Evolutionary conservation across 2,329 filamentous ascomycete species (phyloP), one percentile per base, ranked within the genome.

Genomic region (Fusarium burgessii): DNA sequence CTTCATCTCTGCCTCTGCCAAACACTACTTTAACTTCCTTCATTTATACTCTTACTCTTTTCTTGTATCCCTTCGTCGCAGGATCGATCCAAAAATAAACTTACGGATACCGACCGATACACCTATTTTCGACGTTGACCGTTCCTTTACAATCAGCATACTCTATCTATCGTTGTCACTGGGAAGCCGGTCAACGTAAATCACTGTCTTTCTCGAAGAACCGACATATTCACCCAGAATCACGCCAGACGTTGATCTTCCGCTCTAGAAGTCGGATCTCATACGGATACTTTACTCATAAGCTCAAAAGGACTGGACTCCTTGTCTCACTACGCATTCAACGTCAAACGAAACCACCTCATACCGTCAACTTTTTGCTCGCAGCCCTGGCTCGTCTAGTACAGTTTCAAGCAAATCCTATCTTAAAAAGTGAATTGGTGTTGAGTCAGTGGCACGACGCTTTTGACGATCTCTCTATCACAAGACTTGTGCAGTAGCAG

Each of bases 121-220:
- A 67, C 55, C 68, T 58, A 49, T 66, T 72, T 72, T 71, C 71
- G 74, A 78, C 75, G 72, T 78, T 77, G 77, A 77, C 57, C 76
- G 73, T 77, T 78, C 66, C 59, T 72, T 75, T 63, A 68, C 58
- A 65, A 50, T 41, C 57, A 62, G 27, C 50, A 66, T 64, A 32
- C 32, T 33, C 29, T 54, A 23, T 23, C 23, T 20, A 42, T 58
- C 58, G 29, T 58, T 55, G 56, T 72, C 59, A 64, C 70, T 68
- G 70, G 63, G 62, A 52, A 67, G 57, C 29, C 46, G 49, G 62
- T 62, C 41, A 57, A 36, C 54, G 59, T 67, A 67, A 50, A 64
- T 58, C 57, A 62, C 68, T 71, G 62, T 72, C 74, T 35, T 66
- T 74, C 58, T 72, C 45, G 36, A 66, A 70, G 45, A 62, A 68